Conservation (phyloP, 2,329 filamentous ascomycete genomes). For the Piedraia hortae region DNA sequence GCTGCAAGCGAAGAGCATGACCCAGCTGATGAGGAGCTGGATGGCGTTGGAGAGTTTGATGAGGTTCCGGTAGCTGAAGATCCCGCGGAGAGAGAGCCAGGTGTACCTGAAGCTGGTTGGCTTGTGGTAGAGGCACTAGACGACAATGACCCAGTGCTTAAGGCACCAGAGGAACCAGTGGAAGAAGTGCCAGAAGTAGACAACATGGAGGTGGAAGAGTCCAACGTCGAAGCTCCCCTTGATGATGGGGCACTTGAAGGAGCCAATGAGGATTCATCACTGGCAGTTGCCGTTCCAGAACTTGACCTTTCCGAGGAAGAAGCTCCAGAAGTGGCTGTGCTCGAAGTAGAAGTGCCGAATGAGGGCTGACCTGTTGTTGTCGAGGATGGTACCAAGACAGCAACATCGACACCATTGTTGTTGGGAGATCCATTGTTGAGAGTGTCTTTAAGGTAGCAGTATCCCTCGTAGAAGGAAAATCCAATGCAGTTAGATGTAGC, state of each 20-base stretch:
- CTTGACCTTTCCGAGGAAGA: too few species aligned
- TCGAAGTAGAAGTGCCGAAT: too few species aligned
- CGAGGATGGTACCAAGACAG: background rate
- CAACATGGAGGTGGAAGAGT: background rate
- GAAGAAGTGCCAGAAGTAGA: background rate
- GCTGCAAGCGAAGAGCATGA: too few species aligned
- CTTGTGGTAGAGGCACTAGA: too few species aligned
- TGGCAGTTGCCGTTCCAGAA: too few species aligned
- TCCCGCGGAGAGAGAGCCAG: too few species aligned
- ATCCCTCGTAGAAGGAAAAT: conserved; percentile 5
- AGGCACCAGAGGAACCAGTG: background rate
- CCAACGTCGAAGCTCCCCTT: background rate
- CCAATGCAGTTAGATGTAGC: conserved; percentile 3
- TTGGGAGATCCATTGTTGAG: background rate
- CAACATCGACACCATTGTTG: background rate
- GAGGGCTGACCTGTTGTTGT: background rate
- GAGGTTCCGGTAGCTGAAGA: too few species aligned
- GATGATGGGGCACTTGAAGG: background rate
- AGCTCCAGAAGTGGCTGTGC: background rate
- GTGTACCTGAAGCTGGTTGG: too few species aligned
- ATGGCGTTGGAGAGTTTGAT: too few species aligned
- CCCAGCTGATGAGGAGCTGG: too few species aligned
- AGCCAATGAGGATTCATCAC: background rate
- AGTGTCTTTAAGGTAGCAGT: conserved; percentile 3
- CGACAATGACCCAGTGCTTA: too few species aligned